Conservation (phyloP, 371 early-diverging fungal genomes). For the Gilbertella persicaria region DNA sequence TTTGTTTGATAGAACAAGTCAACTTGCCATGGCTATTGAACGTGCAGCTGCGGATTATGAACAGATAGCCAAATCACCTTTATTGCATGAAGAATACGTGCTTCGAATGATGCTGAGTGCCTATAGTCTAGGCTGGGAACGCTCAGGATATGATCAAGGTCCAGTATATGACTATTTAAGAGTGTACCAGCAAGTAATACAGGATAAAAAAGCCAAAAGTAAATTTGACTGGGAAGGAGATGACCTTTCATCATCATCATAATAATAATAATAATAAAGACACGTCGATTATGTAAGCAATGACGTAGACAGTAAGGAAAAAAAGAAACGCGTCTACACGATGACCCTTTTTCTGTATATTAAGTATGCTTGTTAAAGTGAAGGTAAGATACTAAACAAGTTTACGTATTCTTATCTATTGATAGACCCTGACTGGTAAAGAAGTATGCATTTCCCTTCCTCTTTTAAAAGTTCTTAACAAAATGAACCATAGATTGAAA, state of each 20-base stretch:
- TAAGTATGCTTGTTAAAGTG: constrained; percentile 81
- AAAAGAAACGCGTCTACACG: too few species aligned
- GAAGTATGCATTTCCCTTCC: constrained; percentile 60
- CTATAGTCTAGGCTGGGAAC: constrained; percentile 51
- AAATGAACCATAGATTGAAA: constrained; percentile 92
- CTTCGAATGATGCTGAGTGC: constrained; percentile 50
- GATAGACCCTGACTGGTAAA: constrained; percentile 92
- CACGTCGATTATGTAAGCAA: too few species aligned
- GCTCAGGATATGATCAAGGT: constrained; percentile 30
- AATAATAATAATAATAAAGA: too few species aligned
- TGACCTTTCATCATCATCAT: too few species aligned
- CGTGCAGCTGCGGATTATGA: constrained; percentile 48
- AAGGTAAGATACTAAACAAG: constrained; percentile 62
- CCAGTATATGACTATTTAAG: constrained; percentile 54
- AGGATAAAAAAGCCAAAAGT: constrained; percentile 14
- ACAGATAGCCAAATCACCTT: constrained; percentile 18
- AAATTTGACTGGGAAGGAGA: neutral
- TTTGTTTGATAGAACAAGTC: constrained; percentile 44
- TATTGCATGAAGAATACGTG: constrained; percentile 43
- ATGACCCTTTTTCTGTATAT: too few species aligned
- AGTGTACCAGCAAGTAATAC: constrained; percentile 33
- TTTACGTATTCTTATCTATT: neutral
- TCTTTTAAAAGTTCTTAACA: neutral
- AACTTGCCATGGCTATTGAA: constrained; percentile 44
- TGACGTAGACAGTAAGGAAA: too few species aligned